phyloP scores from a whole-genome alignment of 2,329 filamentous ascomycete species.

The Calonectria hawksworthii region DNA sequence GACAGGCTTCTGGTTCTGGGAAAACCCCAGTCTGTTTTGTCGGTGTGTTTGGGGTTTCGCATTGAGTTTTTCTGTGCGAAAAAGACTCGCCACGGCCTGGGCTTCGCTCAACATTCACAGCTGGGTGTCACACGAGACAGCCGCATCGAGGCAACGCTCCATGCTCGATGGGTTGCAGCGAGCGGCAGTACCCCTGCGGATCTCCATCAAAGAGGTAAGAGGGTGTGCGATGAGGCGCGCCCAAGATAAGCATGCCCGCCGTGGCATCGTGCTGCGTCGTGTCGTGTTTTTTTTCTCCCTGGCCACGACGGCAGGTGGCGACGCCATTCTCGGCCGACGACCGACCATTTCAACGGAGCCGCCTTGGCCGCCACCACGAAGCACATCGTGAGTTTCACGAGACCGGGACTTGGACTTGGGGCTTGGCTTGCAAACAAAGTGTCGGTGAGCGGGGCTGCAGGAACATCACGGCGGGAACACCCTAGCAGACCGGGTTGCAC shows the following conservation, averaged over 20 bases:
- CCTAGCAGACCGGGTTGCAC: constrained; percentile 37
- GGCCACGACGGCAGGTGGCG: not conserved
- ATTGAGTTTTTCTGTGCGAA: constrained; percentile 6
- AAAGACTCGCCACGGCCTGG: not conserved
- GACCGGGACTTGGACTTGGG: constrained; percentile 1
- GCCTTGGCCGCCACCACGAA: constrained; percentile 17
- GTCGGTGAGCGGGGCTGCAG: constrained; percentile 47
- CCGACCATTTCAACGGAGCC: constrained; percentile 13
- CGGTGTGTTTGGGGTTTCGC: constrained; percentile 25
- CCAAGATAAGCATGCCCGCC: constrained; percentile 16
- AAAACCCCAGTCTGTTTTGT: constrained; percentile 13
- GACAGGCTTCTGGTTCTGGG: not conserved
- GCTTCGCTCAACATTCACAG: not conserved
- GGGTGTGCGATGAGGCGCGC: constrained; percentile 8
- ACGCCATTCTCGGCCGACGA: constrained; percentile 20
- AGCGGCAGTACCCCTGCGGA: constrained; percentile 18
- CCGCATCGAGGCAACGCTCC: constrained; percentile 15
- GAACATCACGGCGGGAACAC: constrained; percentile 43
- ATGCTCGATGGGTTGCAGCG: constrained; percentile 14
- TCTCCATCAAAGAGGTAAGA: constrained; percentile 22
- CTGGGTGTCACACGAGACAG: constrained; percentile 24
- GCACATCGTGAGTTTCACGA: constrained; percentile 18
- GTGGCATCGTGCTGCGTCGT: not conserved
- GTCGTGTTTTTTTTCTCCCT: not conserved
- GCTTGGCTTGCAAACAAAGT: constrained; percentile 25